Evolutionary conservation across 805 yeast species (phyloP).

Genomic region (Wickerhamomyces silvicola): DNA sequence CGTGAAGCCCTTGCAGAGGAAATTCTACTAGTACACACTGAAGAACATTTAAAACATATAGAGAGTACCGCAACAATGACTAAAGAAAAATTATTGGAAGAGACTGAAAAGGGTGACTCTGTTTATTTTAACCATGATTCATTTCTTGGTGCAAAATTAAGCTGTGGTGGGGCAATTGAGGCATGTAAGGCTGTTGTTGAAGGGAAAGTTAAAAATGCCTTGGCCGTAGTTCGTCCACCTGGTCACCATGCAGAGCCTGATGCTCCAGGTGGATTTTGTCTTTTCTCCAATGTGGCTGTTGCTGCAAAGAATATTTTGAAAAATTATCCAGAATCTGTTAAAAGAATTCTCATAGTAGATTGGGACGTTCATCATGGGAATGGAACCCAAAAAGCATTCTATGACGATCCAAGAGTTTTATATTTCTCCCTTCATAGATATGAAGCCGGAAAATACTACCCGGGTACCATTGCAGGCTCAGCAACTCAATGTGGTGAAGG

Average conservation of each 20-base stretch:
- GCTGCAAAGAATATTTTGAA: conserved; percentile 84
- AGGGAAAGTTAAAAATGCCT: conserved; percentile 81
- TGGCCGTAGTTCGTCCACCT: conserved; percentile 97
- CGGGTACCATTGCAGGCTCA: conserved; percentile 85
- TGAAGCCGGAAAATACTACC: conserved; percentile 88
- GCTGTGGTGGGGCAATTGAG: conserved; percentile 97
- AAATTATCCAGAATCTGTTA: conserved; percentile 81
- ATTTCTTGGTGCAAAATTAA: conserved; percentile 74
- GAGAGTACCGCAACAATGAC: conserved; percentile 73
- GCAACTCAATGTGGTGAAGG: conserved; percentile 81
- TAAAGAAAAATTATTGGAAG: conserved; percentile 67
- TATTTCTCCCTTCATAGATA: conserved; percentile 90
- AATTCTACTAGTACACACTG: conserved; percentile 78
- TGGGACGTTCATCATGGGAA: conserved; percentile 99
- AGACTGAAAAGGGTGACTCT: conserved; percentile 89
- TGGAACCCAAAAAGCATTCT: conserved; percentile 93
- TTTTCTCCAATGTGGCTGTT: conserved; percentile 94
- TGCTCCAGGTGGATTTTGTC: conserved; percentile 93
- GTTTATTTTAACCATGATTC: conserved; percentile 93
- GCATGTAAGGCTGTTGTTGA: conserved; percentile 94
- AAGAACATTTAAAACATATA: conserved; percentile 69
- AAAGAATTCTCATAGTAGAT: conserved; percentile 77
- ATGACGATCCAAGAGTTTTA: conserved; percentile 81
- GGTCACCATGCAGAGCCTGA: conserved; percentile 99
- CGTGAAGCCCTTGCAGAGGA: conserved; percentile 87